Conservation (phyloP, 1,284 basidiomycete genomes). For the Fistulinella cinereoalba region DNA sequence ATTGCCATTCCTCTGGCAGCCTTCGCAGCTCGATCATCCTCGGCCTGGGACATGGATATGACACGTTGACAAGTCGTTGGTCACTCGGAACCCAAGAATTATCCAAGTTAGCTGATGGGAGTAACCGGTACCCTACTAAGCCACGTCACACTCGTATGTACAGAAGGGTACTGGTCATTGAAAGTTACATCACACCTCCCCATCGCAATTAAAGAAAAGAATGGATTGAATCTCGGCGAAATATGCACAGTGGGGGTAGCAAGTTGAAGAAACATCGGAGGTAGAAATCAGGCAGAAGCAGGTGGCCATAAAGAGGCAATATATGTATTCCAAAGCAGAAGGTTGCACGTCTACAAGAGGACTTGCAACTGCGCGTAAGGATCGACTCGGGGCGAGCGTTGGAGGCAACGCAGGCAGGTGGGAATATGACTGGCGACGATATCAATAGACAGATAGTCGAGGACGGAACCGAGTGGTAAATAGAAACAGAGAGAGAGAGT, state of each 20-base stretch:
- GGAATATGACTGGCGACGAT: slow-evolving; percentile 47
- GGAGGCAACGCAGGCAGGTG: slow-evolving; percentile 42
- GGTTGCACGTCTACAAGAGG: slow-evolving; percentile 22
- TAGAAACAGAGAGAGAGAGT: slow-evolving; percentile 23
- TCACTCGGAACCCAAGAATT: slow-evolving; percentile 1
- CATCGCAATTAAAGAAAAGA: slow-evolving; percentile 8
- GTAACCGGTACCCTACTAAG: not conserved
- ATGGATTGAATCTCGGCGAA: slow-evolving; percentile 28
- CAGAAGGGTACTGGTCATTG: no score
- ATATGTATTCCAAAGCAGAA: slow-evolving; percentile 42
- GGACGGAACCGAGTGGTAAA: slow-evolving; percentile 26
- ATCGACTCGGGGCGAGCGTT: slow-evolving; percentile 56
- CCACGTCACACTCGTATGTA: not conserved
- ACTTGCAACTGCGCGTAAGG: slow-evolving; percentile 49
- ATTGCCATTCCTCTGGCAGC: slow-evolving; percentile 77
- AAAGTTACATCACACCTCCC: no score
- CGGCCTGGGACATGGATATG: slow-evolving; percentile 42
- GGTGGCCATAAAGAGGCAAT: slow-evolving; percentile 32
- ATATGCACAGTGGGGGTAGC: slow-evolving; percentile 34
- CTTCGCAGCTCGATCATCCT: slow-evolving; percentile 75
- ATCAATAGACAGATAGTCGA: slow-evolving; percentile 40
- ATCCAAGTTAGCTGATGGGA: not conserved
- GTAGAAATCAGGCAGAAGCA: slow-evolving; percentile 28
- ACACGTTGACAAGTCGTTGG: slow-evolving; percentile 5
- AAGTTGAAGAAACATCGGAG: slow-evolving; percentile 23